A percentile compares a stretch with the other conserved stretches of the same genome.
Evolutionary conservation across 2,329 filamentous ascomycete genomes (phyloP).

Genomic region (Paraphoma chrysanthemicola): DNA sequence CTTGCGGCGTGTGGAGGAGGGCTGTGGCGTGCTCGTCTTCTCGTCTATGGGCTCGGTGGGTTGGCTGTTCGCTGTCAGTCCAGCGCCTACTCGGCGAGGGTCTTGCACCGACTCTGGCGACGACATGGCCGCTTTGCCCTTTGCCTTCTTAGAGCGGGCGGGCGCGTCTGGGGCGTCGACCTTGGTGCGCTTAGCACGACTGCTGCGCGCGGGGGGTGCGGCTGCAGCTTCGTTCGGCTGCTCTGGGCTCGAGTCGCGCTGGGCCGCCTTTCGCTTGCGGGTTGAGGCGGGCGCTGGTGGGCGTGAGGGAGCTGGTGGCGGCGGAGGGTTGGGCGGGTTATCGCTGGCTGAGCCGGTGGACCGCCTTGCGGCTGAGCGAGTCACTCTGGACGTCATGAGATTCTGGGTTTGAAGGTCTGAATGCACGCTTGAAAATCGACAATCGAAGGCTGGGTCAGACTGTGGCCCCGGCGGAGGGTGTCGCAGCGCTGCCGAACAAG

Average conservation of each 20-base stretch:
- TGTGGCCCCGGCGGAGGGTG: constrained; percentile 34
- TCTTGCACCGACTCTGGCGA: constrained; percentile 65
- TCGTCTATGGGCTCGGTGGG: constrained; percentile 71
- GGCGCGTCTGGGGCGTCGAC: constrained; percentile 63
- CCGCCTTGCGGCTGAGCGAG: constrained; percentile 92
- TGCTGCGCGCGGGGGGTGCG: constrained; percentile 40
- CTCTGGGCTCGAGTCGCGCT: constrained; percentile 51
- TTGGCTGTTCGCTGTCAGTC: constrained; percentile 56
- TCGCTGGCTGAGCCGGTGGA: constrained; percentile 67
- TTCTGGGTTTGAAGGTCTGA: constrained; percentile 48
- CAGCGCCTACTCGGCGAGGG: neutral
- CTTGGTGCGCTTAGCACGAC: constrained; percentile 64
- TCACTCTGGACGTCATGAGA: constrained; percentile 97
- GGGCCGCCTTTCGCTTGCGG: constrained; percentile 79
- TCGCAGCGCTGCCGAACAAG: constrained; percentile 38
- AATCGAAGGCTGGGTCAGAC: constrained; percentile 38
- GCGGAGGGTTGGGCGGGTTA: constrained; percentile 47
- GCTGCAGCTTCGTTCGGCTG: constrained; percentile 53
- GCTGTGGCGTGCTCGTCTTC: constrained; percentile 64
- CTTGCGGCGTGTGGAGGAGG: constrained; percentile 76
- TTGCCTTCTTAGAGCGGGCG: constrained; percentile 65
- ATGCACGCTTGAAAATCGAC: constrained; percentile 30
- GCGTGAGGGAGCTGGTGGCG: constrained; percentile 52
- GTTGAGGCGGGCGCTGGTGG: constrained; percentile 57
- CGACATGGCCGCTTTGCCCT: constrained; percentile 72